phyloP scores from a whole-genome alignment of 306 rosid genomes.

The Lupinus albus region DNA sequence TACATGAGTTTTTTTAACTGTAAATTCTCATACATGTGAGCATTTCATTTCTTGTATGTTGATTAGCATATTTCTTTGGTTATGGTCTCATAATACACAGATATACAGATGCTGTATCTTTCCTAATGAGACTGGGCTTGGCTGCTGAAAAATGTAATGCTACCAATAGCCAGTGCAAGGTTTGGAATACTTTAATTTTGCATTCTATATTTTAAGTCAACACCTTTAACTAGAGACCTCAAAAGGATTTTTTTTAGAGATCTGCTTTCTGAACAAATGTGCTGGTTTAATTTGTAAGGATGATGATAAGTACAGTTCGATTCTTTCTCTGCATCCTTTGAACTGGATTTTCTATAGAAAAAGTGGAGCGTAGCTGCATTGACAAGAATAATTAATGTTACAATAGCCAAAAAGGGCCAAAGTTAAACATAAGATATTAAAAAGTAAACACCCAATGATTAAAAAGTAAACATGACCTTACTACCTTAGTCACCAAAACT shows the following conservation, averaged over 20 bases:
- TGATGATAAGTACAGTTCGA: too few species aligned
- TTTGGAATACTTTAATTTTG: slow-evolving; percentile 36
- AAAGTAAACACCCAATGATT: background rate
- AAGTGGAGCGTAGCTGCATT: background rate
- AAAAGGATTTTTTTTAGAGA: background rate
- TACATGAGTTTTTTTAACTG: background rate
- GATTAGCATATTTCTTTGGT: slow-evolving; percentile 13
- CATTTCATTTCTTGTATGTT: slow-evolving; percentile 22
- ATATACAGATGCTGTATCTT: slow-evolving; percentile 82
- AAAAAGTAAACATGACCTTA: background rate
- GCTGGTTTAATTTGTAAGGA: background rate
- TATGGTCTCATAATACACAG: slow-evolving; percentile 51
- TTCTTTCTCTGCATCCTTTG: too few species aligned
- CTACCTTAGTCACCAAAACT: background rate
- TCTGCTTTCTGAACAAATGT: slow-evolving; percentile 2
- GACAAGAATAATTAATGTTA: background rate
- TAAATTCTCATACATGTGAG: slow-evolving; percentile 21
- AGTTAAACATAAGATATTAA: background rate
- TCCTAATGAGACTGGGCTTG: slow-evolving; percentile 73
- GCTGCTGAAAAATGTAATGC: slow-evolving; percentile 94
- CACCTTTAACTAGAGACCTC: background rate
- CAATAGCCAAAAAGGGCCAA: background rate
- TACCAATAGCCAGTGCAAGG: slow-evolving; percentile 90
- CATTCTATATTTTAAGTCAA: background rate
- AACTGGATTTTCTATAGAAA: slow-evolving; percentile 1